Evolutionary conservation across 148 eudicot species (phyloP).

Genomic region (Arbutus unedo): DNA sequence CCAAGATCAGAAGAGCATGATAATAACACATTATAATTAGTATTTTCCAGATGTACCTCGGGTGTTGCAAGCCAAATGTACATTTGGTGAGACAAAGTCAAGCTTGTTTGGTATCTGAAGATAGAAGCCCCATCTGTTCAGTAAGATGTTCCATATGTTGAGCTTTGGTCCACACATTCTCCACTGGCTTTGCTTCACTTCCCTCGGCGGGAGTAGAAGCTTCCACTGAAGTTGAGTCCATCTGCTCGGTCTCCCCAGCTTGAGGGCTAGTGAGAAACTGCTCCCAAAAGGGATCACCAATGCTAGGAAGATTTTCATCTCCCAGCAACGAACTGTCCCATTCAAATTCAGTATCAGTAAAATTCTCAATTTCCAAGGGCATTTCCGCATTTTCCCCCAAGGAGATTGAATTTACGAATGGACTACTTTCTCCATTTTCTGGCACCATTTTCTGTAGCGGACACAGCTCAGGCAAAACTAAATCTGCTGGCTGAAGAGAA

Average conservation of each 20-base stretch:
- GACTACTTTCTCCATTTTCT: slow-evolving; percentile 27
- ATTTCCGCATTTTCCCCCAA: slow-evolving; percentile 21
- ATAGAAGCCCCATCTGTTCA: slow-evolving; percentile 67
- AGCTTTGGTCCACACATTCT: slow-evolving; percentile 50
- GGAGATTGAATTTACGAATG: slow-evolving; percentile 34
- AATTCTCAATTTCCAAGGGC: slow-evolving; percentile 24
- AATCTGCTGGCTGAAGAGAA: slow-evolving; percentile 26
- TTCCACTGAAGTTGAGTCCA: slow-evolving; percentile 39
- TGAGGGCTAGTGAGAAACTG: slow-evolving; percentile 38
- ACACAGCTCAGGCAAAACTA: slow-evolving; percentile 36
- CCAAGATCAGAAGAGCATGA: neutral
- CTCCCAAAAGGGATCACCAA: slow-evolving; percentile 52
- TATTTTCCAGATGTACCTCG: slow-evolving; percentile 8
- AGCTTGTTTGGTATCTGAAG: slow-evolving; percentile 40
- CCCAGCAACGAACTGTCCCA: slow-evolving; percentile 35
- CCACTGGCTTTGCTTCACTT: slow-evolving; percentile 38
- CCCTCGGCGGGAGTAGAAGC: slow-evolving; percentile 19
- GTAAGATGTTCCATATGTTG: slow-evolving; percentile 67
- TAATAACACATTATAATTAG: neutral
- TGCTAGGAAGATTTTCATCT: slow-evolving; percentile 42
- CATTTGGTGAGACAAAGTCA: slow-evolving; percentile 28
- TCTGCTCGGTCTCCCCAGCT: slow-evolving; percentile 32
- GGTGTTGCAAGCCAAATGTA: slow-evolving; percentile 25
- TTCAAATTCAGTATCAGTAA: slow-evolving; percentile 29
- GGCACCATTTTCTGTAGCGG: slow-evolving; percentile 31